Evolutionary conservation across 2,329 filamentous ascomycete genomes (phyloP).

Genomic region (Ophiocordyceps camponoti-saundersi): DNA sequence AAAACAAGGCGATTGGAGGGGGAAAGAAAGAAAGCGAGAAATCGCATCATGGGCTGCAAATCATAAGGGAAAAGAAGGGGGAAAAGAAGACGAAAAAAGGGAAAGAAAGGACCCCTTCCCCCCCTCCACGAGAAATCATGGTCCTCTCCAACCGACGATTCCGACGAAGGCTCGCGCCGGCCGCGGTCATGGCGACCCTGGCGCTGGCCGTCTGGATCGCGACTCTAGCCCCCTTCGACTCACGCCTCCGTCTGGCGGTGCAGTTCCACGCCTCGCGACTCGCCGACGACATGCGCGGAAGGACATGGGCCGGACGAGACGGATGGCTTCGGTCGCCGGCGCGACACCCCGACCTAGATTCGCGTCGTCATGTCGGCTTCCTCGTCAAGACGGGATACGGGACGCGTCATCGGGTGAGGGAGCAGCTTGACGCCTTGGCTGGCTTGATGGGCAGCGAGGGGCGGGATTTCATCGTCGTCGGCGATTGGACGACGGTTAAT

Average conservation of each 20-base stretch:
- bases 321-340: slow-evolving; percentile 22
- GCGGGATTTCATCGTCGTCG: slow-evolving; percentile 29
- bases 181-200: not conserved
- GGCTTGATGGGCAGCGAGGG: slow-evolving; percentile 17
- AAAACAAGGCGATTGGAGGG: not conserved
- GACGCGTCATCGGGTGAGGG: slow-evolving; percentile 28
- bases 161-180: not conserved
- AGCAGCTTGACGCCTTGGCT: slow-evolving; percentile 26
- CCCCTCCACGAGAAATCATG: not conserved
- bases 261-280: slow-evolving; percentile 17
- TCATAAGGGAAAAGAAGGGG: not conserved
- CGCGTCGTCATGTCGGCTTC: slow-evolving; percentile 28
- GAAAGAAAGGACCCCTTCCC: not conserved
- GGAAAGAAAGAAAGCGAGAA: not conserved
- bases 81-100: no score
- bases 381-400: slow-evolving; percentile 40
- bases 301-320: slow-evolving; percentile 14
- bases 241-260: slow-evolving; percentile 14
- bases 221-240: slow-evolving; percentile 11
- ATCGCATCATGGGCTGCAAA: not conserved
- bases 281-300: slow-evolving; percentile 12
- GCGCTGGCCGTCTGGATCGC: slow-evolving; percentile 4
- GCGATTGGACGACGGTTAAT: slow-evolving; percentile 27
- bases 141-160: not conserved
- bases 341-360: slow-evolving; percentile 22